These are phyloP conservation scores for Gossypium mustelinum DNA, from an alignment of 345 rosid genomes.

Conservation along the genomic window DNA sequence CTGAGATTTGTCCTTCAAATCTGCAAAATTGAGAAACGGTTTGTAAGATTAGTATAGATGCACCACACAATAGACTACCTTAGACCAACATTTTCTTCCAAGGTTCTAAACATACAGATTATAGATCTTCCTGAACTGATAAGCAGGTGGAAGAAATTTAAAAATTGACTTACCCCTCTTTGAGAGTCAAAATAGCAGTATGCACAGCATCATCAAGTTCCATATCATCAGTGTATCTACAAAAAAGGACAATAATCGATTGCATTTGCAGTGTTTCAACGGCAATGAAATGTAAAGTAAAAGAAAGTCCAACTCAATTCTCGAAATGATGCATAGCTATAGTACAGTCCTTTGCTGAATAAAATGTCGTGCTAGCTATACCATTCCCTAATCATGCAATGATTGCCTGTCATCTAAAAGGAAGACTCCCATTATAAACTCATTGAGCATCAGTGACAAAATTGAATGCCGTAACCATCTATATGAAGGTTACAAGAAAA, in stretches of 20 bases:
- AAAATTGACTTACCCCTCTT: slow-evolving; percentile 63
- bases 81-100: not conserved
- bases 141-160: not conserved
- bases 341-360: not conserved
- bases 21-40: slow-evolving; percentile 34
- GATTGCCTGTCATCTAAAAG: not conserved
- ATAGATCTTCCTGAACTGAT: not conserved
- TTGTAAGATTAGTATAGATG: not conserved
- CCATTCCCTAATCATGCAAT: not conserved
- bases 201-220: slow-evolving; percentile 99
- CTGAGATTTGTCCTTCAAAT: slow-evolving; percentile 86
- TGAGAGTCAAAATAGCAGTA: slow-evolving; percentile 88
- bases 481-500: not conserved
- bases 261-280: not conserved
- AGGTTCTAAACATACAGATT: not conserved
- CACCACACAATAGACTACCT: not conserved
- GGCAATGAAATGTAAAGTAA: not conserved
- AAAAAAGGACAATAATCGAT: slow-evolving; percentile 1
- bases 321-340: not conserved
- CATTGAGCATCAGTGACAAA: not conserved
- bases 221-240: slow-evolving; percentile 92
- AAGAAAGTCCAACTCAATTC: not conserved
- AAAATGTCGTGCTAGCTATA: not conserved
- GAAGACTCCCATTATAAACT: not conserved
- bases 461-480: not conserved